Evolutionary conservation across 139 green algal species (phyloP).

Genomic region (Eudorina sp.): DNA sequence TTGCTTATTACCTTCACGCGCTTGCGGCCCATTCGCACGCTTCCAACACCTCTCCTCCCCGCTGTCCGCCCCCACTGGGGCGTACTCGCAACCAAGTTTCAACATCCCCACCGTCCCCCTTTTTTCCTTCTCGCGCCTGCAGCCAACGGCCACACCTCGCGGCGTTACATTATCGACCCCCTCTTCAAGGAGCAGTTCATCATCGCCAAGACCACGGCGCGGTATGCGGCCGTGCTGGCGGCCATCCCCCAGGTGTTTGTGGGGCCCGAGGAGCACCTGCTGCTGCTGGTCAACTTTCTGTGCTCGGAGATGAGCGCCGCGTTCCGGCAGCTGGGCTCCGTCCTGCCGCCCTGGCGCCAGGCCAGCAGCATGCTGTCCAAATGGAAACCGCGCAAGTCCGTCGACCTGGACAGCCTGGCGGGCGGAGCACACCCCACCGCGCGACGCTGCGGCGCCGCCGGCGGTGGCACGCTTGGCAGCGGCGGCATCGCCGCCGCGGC

Average conservation of each 20-base stretch:
- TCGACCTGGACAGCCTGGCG: conserved; percentile 21
- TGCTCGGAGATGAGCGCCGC: conserved; percentile 74
- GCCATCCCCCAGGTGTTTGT: conserved; percentile 67
- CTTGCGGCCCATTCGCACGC: no score
- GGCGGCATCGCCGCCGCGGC: neutral
- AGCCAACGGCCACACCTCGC: neutral
- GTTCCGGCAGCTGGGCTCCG: conserved; percentile 67
- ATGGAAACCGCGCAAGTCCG: conserved; percentile 61
- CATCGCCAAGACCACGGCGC: conserved; percentile 60
- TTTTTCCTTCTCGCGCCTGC: no score
- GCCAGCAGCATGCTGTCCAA: conserved; percentile 77
- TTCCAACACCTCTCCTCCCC: no score
- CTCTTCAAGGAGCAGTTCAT: conserved; percentile 66
- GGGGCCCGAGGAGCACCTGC: conserved; percentile 52
- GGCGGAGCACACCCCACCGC: neutral
- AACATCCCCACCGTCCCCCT: neutral
- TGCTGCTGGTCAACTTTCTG: conserved; percentile 64
- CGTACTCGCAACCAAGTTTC: neutral
- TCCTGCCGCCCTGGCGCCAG: conserved; percentile 79
- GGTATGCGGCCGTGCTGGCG: conserved; percentile 58
- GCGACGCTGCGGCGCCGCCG: neutral
- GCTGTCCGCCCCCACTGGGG: no score
- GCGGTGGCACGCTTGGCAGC: neutral
- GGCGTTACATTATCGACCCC: conserved; percentile 57
- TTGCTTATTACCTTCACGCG: no score